Base-by-base conservation (phyloP, 1,284 basidiomycete genomes). In the Cerioporus squamosus region DNA sequence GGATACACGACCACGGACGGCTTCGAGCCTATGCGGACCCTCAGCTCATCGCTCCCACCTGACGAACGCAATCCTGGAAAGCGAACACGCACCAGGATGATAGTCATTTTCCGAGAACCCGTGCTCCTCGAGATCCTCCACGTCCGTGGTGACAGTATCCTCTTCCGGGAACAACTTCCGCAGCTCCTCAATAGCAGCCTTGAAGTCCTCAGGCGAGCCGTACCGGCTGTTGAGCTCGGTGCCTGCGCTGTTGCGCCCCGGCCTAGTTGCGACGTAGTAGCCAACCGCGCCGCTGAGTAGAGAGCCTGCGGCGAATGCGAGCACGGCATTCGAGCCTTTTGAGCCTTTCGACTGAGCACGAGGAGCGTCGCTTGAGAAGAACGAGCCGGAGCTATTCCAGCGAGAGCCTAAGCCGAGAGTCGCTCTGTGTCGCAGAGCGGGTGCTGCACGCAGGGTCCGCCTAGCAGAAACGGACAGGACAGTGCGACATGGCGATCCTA, bases 1-100 rank as follows among this genome's bases (percentile, higher is more conserved):
- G 77, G 78, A 44, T 77, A 74, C 49, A 89, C 87, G 36, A 91
- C 79, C 33, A 90, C 85, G 3, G 85, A 80, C 61, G 90, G 89
- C 2, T 84, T 78, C 15, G 80, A 83, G 43, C 79, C 75, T 51
- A 3, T 17, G 1, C 12, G 5, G 5, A 15, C 10, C 3, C 5
- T 36, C 10, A 36, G 12, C 33, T 5, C 33, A 14, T 5, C 33
- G 33, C 33, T 36, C 15, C 33, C 14, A 5, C 1, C 9, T 12
- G 14, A 36, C n/a, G 40, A n/a, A 29, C 29, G 10, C 29, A 29
- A 29, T 29, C 29, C 29, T 10, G 29, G 29, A 29, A 29, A 29
- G 29, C 29, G n/a, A 7, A 20, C 2, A 68, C 72, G 42, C 62
- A 85, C 86, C 80, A 46, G 80, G 79, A 68, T 86, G 85, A 61